phyloP scores from a whole-genome alignment of 2,329 filamentous ascomycete species.

The Botrytis deweyae region DNA sequence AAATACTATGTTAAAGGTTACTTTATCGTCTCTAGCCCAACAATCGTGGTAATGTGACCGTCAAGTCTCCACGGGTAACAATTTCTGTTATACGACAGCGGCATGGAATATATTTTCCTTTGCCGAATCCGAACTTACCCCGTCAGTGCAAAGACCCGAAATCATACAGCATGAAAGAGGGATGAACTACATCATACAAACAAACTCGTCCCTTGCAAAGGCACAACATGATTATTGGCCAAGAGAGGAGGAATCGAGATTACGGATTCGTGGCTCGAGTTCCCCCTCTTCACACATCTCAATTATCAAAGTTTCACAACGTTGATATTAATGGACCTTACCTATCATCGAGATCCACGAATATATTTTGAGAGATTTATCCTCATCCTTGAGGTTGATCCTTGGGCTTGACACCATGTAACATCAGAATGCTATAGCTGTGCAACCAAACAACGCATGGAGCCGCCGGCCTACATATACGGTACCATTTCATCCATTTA shows the following conservation, averaged over 20 bases:
- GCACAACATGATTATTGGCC: conserved; percentile 11
- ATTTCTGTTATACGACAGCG: conserved; percentile 12
- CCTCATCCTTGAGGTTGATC: conserved; percentile 5
- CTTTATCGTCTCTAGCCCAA: conserved; percentile 6
- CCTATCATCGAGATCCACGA: conserved; percentile 21
- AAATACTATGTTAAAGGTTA: neutral
- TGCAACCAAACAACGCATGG: conserved; percentile 15
- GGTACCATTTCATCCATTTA: conserved; percentile 18
- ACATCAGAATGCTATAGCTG: conserved; percentile 8
- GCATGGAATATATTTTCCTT: conserved; percentile 14
- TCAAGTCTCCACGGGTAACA: conserved; percentile 12
- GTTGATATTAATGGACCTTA: neutral
- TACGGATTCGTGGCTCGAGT: neutral
- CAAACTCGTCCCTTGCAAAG: conserved; percentile 10
- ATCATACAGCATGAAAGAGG: conserved; percentile 19
- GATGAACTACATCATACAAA: conserved; percentile 12
- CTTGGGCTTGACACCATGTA: conserved; percentile 12
- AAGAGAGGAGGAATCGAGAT: conserved; percentile 2
- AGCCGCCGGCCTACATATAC: conserved; percentile 19
- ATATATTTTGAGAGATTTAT: conserved; percentile 1
- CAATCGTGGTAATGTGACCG: conserved; percentile 8
- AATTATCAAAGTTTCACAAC: conserved; percentile 6
- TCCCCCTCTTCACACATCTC: conserved; percentile 1
- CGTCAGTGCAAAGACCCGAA: conserved; percentile 12
- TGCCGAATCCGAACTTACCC: conserved; percentile 9